A percentile compares a stretch with the other conserved stretches of the same genome.
Conservation (phyloP, 2,329 filamentous ascomycete genomes). For the Blastomyces parvus region DNA sequence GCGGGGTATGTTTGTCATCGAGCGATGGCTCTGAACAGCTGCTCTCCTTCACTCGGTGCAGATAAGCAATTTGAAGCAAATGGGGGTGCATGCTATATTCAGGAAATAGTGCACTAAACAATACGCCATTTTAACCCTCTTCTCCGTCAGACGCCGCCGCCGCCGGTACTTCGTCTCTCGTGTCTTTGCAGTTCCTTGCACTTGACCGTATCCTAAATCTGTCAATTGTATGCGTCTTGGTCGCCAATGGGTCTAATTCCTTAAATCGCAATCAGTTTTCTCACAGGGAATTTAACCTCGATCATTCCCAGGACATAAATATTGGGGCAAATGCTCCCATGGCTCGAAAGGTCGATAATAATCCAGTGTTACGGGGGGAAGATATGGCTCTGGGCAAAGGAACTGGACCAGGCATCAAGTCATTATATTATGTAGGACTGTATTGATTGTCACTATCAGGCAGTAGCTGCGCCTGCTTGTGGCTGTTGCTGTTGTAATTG, state of each 20-base stretch:
- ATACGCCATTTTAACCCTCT: neutral
- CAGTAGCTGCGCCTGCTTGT: conserved; percentile 25
- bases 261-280: neutral
- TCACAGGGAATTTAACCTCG: neutral
- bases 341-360: neutral
- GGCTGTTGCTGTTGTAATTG: conserved; percentile 26
- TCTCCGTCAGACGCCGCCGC: neutral
- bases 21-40: neutral
- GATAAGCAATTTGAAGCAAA: neutral
- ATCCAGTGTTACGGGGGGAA: neutral
- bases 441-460: conserved; percentile 17
- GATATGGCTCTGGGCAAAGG: neutral
- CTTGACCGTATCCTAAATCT: neutral
- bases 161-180: too few species aligned
- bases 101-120: neutral
- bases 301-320: neutral
- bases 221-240: neutral
- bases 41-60: neutral
- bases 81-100: neutral
- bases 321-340: neutral
- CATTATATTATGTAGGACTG: neutral
- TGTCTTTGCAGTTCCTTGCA: neutral
- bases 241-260: neutral
- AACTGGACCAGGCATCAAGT: neutral
- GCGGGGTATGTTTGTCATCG: neutral